Conservation (phyloP, 2,329 filamentous ascomycete species). For the Triangularia setosa region DNA sequence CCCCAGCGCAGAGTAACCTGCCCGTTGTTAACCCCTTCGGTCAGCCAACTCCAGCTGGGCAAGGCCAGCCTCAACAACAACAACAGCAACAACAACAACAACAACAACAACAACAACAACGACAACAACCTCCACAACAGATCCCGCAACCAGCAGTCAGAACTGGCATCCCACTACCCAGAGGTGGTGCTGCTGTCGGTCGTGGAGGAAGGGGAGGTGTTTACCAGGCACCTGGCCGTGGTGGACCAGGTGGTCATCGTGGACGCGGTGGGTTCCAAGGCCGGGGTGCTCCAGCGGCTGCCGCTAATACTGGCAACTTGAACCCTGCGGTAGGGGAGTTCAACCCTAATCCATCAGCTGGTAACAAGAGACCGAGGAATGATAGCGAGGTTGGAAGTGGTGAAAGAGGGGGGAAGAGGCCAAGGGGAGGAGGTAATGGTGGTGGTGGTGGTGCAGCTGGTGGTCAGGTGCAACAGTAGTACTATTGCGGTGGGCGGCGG, state of each 20-base stretch:
- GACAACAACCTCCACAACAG: background rate
- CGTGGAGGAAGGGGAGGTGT: slow-evolving; percentile 18
- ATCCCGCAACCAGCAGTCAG: slow-evolving; percentile 11
- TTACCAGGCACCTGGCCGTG: slow-evolving; percentile 21
- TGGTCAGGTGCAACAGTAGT: background rate
- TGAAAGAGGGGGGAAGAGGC: slow-evolving; percentile 21
- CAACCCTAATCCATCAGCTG: slow-evolving; percentile 18
- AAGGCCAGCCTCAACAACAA: slow-evolving; percentile 6
- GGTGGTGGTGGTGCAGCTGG: background rate
- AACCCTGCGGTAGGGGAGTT: slow-evolving; percentile 26
- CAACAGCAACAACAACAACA: slow-evolving; percentile 3
- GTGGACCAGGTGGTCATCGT: slow-evolving; percentile 21
- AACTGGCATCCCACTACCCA: slow-evolving; percentile 22
- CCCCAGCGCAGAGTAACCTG: slow-evolving; percentile 1
- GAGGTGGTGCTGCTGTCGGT: slow-evolving; percentile 16
- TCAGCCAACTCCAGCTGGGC: background rate
- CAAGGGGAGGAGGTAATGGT: slow-evolving; percentile 21
- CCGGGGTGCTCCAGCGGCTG: slow-evolving; percentile 14
- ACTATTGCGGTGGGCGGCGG: background rate
- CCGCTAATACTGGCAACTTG: slow-evolving; percentile 11
- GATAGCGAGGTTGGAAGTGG: slow-evolving; percentile 18
- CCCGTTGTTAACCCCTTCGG: slow-evolving; percentile 1
- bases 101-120: background rate
- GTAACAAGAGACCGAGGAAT: slow-evolving; percentile 25
- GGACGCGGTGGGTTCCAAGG: slow-evolving; percentile 21